phyloP scores from a whole-genome alignment of 1,284 basidiomycete species.

The Papiliotrema flavescens region DNA sequence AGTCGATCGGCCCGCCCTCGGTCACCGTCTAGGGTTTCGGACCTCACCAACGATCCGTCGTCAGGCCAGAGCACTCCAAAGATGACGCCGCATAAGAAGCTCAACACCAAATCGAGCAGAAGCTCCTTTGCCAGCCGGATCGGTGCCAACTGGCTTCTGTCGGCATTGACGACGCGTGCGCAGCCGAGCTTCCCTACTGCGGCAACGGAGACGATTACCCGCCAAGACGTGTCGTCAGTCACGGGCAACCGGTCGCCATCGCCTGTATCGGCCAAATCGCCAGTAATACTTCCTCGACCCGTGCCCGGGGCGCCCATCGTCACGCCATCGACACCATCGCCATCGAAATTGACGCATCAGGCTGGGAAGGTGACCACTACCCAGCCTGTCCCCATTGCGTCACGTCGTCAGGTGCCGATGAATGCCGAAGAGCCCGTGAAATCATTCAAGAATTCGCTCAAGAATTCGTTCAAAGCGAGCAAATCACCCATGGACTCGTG shows the following conservation, averaged over 20 bases:
- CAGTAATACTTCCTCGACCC: conserved; percentile 10
- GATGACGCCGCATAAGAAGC: conserved; percentile 27
- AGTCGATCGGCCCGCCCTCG: not conserved
- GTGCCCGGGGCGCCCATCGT: conserved; percentile 27
- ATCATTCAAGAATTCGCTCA: conserved; percentile 13
- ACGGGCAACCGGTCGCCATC: conserved; percentile 18
- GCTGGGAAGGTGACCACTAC: conserved; percentile 8
- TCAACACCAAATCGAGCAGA: conserved; percentile 38
- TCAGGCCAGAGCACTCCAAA: conserved; percentile 41
- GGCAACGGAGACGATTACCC: conserved; percentile 28
- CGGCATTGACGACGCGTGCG: conserved; percentile 26
- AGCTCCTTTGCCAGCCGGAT: conserved; percentile 38
- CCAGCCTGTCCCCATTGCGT: conserved; percentile 37
- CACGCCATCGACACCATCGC: conserved; percentile 28
- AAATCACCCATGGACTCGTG: conserved; percentile 38
- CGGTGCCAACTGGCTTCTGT: conserved; percentile 40
- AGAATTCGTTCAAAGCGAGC: conserved; percentile 13
- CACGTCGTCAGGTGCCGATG: conserved; percentile 10
- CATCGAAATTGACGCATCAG: conserved; percentile 12
- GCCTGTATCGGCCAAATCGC: conserved; percentile 6
- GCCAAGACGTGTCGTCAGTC: conserved; percentile 31
- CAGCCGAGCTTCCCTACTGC: conserved; percentile 40
- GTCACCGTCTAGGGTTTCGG: not conserved
- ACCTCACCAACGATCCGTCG: conserved; percentile 3
- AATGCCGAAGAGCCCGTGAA: conserved; percentile 26